Evolutionary conservation across 768 basidiomycete genomes (phyloP), one percentile per base, ranked within the genome.

Genomic region (Ramaria sp.): DNA sequence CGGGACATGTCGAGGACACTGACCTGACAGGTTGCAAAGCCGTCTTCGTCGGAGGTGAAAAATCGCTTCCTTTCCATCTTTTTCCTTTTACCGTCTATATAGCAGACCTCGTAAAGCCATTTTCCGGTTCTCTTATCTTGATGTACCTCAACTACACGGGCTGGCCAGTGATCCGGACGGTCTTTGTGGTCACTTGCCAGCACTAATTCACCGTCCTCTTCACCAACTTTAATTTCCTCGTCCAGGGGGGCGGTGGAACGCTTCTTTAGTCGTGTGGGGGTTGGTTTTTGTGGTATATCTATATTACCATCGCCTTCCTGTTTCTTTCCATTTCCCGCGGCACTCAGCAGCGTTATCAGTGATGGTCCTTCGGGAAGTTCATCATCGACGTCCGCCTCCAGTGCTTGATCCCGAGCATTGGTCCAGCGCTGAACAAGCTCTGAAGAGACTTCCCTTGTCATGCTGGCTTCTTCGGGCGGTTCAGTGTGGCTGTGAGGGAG

Each of bases 21-120:
- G 51, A 83, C 84, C 70, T 74, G 71, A 70, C 87, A 89, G 6
- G 70, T 77, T 20, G 68, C 73, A 67, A 89, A 90, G n/a, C 71
- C 81, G 1, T 76, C 72, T 58, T 88, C 77, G 20, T 77, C 75
- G 27, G 72, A 72, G 0, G 77, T 77, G 67, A 72, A 84, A 66
- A 90, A 87, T 70, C 69, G 73, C 27, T 72, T 70, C 37, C 83
- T 71, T 1, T 77, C 60, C 9, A 83, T 66, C 7, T 68, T 59
- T 57, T 69, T 65, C 43, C 68, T 59, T 4, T 66, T 71, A 2
- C 72, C 75, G 57, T 88, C 86, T 60, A 87, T 70, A 68, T 78
- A 90, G n/a, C 71, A 67, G 6, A 86, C 70, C 22, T 60, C 64
- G 65, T 87, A 91, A 63, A 70, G 45, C 76, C 56, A 75, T 73